Conservation (phyloP, 345 rosid genomes). For the Pseudoturritis turrita region DNA sequence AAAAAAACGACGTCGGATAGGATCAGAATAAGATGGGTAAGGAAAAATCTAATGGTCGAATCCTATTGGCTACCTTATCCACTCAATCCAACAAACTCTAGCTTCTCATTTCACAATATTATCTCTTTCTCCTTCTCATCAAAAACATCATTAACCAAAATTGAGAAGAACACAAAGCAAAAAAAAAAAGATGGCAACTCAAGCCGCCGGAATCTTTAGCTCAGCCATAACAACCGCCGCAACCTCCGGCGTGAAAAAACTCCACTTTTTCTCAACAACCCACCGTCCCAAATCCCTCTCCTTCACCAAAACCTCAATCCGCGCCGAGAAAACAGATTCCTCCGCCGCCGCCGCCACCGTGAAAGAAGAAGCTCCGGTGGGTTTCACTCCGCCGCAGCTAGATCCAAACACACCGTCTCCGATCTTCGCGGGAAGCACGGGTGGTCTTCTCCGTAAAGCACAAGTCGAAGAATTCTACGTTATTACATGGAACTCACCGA, state of each 20-base stretch:
- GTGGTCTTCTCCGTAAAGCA: slow-evolving; percentile 75
- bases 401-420: slow-evolving; percentile 92
- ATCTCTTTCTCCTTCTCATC: slow-evolving; percentile 18
- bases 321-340: slow-evolving; percentile 38
- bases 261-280: slow-evolving; percentile 39
- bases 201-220: slow-evolving; percentile 58
- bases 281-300: slow-evolving; percentile 37
- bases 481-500: slow-evolving; percentile 90
- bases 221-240: slow-evolving; percentile 49
- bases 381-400: slow-evolving; percentile 78
- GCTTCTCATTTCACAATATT: slow-evolving; percentile 27
- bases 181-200: slow-evolving; percentile 52
- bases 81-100: slow-evolving; percentile 22
- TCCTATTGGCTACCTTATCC: slow-evolving; percentile 36
- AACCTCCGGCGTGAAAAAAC: slow-evolving; percentile 39
- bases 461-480: slow-evolving; percentile 93
- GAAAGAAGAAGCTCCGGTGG: slow-evolving; percentile 58
- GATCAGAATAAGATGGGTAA: slow-evolving; percentile 11
- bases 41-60: slow-evolving; percentile 31
- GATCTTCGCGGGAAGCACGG: slow-evolving; percentile 85
- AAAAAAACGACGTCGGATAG: slow-evolving; percentile 19
- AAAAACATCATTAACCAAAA: background rate
- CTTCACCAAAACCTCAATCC: slow-evolving; percentile 34
- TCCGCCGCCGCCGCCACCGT: slow-evolving; percentile 32
- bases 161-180: background rate